Evolutionary conservation across 768 basidiomycete species (phyloP), one percentile per base, ranked within the genome.

Genomic region (Galerina sulciceps): DNA sequence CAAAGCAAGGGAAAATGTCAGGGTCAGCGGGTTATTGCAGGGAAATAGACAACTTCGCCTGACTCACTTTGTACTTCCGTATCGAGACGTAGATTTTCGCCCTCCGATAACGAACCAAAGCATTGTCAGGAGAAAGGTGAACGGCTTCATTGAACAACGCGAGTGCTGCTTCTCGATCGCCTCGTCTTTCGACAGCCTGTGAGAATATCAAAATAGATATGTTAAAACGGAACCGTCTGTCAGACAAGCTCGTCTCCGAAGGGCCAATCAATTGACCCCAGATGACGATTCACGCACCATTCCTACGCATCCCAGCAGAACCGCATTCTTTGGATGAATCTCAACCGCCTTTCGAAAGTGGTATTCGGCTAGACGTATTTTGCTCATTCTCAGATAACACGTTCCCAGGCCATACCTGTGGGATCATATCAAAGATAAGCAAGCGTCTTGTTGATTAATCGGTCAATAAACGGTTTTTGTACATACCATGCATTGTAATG

Each of bases 401-500:
- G 93, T 93, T 60, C 97, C 97, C 65, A 99, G 80, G n/a, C 97
- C 97, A 74, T 99, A 99, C 96, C 96, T 98, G 68, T 62, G 58
- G 61, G 69, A 65, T 56, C 71, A 65, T 70, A 75, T 65, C 57
- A 71, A 55, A 64, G 69, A 75, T 75, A 69, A 74, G 69, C 58
- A 50, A 8, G 26, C 55, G 34, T 49, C 51, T 37, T 49, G 58
- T 43, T 43, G 20, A 58, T 56, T 46, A 59, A 55, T 47, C 46
- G 45, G 48, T 58, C 60, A 58, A 55, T 47, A 52, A 59, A 59
- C 37, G 41, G 51, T 52, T 45, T 48, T 31, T 62, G 38, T 50
- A 68, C 92, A 73, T 73, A 97, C 97, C 97, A 99, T 53, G 97
- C 97, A 76, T 97, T 96, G 76, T 99, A 99, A 76, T 97, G 94